A percentile compares a stretch with the other conserved stretches of the same genome.
Conservation (phyloP, 441 rosid species). For the Gossypium gossypioides region DNA sequence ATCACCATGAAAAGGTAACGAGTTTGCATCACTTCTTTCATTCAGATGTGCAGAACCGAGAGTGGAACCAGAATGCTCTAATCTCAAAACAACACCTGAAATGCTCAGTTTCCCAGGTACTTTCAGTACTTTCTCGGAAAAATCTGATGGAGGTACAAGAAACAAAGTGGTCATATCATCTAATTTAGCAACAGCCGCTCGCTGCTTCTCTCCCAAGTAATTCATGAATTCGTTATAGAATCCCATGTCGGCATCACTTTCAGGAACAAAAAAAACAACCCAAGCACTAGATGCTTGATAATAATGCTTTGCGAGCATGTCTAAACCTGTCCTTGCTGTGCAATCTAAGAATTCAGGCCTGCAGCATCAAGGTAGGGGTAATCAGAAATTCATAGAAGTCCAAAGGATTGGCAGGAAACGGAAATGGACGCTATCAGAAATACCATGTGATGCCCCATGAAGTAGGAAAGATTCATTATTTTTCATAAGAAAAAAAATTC, state of each 20-base stretch:
- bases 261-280: slow-evolving; percentile 94
- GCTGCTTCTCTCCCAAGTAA: slow-evolving; percentile 84
- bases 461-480: neutral
- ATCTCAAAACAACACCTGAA: slow-evolving; percentile 78
- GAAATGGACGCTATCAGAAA: neutral
- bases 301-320: slow-evolving; percentile 92
- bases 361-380: slow-evolving; percentile 20
- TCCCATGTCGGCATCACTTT: slow-evolving; percentile 75
- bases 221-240: slow-evolving; percentile 87
- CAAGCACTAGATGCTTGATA: slow-evolving; percentile 83
- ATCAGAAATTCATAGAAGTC: neutral
- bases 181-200: slow-evolving; percentile 92
- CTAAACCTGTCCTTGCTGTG: slow-evolving; percentile 90
- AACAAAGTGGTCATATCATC: slow-evolving; percentile 85
- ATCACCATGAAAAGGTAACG: slow-evolving; percentile 34
- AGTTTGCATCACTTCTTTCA: slow-evolving; percentile 35
- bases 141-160: slow-evolving; percentile 93
- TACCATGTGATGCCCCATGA: neutral
- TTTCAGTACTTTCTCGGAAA: slow-evolving; percentile 81
- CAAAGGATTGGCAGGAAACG: neutral
- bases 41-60: slow-evolving; percentile 34
- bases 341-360: slow-evolving; percentile 93
- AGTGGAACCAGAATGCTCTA: slow-evolving; percentile 48
- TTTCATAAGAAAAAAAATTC: neutral
- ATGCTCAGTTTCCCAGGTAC: slow-evolving; percentile 90